Evolutionary conservation across 1,284 basidiomycete genomes (phyloP), one percentile per base, ranked within the genome.

Genomic region (Ceratobasidium sp.): DNA sequence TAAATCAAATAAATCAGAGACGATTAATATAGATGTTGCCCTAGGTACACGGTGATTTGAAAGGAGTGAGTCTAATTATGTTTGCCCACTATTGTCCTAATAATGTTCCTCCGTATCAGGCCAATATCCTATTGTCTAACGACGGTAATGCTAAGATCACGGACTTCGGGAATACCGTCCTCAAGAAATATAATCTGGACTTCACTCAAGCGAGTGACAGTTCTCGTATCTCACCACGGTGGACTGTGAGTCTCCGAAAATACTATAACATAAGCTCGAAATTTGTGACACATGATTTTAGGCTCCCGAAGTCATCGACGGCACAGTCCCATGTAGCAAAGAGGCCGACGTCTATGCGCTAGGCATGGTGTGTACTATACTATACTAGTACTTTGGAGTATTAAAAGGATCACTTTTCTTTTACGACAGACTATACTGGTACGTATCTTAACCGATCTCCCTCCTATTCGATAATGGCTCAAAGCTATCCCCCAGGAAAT

Each of bases 11-110:
- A 54, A 11, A 15, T 29, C n/a, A n/a, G n/a, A n/a, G 31, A 24
- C 41, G 4, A n/a, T 27, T 22, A 17, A 44, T n/a, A 4, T 22
- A 15, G 3, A 22, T 45, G 17, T 19, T 24, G 41, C 29, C 5
- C 19, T 29, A 73, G 69, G 54, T 59, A 7, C 69, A 73, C 41
- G 69, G 69, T 15, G 69, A 73, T 59, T 45, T 73, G 57, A 73
- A 73, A 62, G 69, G 69, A 3, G 69, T 73, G 44, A 15, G 24
- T n/a, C n/a, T n/a, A n/a, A n/a, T n/a, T n/a, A n/a, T n/a, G n/a
- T n/a, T n/a, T n/a, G n/a, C n/a, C n/a, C n/a, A n/a, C n/a, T n/a
- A n/a, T n/a, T n/a, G n/a, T n/a, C 41, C 17, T 48, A 24, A 45
- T 17, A n/a, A 3, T 19, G 3, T 19, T 54, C 29, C 11, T 44